phyloP scores from a whole-genome alignment of 2,329 filamentous ascomycete species.

The Claviceps humidiphila region DNA sequence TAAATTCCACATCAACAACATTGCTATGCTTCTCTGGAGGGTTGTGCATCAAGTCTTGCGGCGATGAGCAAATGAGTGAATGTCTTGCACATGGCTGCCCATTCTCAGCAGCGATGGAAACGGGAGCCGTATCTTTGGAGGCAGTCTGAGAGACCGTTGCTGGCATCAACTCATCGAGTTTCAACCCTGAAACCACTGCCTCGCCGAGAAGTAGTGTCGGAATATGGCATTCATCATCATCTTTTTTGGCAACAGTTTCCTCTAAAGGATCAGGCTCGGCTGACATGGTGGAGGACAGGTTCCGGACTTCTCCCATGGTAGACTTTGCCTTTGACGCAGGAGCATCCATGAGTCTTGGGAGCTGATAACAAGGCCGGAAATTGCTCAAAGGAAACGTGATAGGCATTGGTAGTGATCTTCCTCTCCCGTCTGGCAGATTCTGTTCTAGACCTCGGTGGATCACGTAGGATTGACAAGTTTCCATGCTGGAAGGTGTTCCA shows the following conservation, averaged over 20 bases:
- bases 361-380: constrained; percentile 8
- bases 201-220: constrained; percentile 7
- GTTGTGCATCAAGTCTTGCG: background rate
- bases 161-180: constrained; percentile 2
- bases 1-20: background rate
- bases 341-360: constrained; percentile 8
- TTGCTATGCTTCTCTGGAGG: background rate
- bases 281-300: constrained; percentile 3
- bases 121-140: background rate
- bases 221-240: constrained; percentile 3
- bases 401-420: background rate
- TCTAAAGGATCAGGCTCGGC: background rate
- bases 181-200: constrained; percentile 4
- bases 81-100: background rate
- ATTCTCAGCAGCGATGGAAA: background rate
- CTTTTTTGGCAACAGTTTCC: background rate
- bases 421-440: background rate
- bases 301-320: constrained; percentile 6
- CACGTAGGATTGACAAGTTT: background rate
- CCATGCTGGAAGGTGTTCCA: constrained; percentile 7
- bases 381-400: constrained; percentile 2
- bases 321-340: constrained; percentile 4
- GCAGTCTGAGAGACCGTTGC: background rate
- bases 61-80: background rate
- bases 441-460: background rate